These are phyloP conservation scores for Botrytis paeoniae DNA, from an alignment of 2,329 filamentous ascomycete species.

Conservation along the genomic window DNA sequence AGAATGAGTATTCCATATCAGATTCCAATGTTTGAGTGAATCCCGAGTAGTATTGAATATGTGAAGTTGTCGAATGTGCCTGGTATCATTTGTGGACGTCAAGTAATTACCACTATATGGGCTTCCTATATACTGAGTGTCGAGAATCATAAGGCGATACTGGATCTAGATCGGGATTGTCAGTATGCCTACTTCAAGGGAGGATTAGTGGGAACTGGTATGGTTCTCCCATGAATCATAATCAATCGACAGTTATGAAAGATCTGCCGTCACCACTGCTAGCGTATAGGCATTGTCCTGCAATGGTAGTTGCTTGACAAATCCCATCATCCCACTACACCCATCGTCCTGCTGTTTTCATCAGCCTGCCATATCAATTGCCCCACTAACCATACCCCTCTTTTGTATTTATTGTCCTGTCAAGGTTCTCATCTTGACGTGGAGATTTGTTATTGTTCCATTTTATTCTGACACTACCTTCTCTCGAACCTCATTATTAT, in stretches of 20 bases:
- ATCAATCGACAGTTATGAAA: not conserved
- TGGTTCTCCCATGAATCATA: not conserved
- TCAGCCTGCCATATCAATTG: not conserved
- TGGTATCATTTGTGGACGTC: not conserved
- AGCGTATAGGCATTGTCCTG: not conserved
- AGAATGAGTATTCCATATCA: not conserved
- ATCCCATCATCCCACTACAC: not conserved
- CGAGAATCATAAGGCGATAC: not conserved
- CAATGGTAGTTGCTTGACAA: not conserved
- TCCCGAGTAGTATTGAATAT: not conserved
- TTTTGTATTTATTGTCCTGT: not conserved
- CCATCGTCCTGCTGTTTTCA: not conserved
- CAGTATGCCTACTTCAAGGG: not conserved
- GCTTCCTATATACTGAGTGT: not conserved
- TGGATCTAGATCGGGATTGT: not conserved
- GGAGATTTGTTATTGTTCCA: rapidly evolving
- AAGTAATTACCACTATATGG: not conserved
- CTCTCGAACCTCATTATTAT: not conserved
- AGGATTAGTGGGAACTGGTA: not conserved
- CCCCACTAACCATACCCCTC: not conserved
- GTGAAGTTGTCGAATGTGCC: not conserved
- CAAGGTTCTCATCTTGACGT: not conserved
- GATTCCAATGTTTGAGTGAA: not conserved
- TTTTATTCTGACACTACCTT: not conserved
- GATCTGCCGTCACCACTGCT: not conserved